phyloP scores from a whole-genome alignment of 495 filamentous ascomycete species.

The Tetracladium marchalianum region DNA sequence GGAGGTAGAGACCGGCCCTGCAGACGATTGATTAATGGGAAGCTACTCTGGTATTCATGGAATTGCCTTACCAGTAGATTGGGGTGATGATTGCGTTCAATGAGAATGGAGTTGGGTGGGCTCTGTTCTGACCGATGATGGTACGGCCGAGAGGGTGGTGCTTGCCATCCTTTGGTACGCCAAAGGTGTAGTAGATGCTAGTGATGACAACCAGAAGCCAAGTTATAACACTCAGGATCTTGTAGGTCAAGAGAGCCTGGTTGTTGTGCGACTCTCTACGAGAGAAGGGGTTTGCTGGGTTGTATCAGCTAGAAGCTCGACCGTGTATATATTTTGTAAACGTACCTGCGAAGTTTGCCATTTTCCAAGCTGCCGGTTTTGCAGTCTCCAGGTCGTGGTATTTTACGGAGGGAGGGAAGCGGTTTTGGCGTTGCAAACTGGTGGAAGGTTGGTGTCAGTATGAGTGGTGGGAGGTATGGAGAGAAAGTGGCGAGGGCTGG shows the following conservation, averaged over 20 bases:
- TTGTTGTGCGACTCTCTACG: slow-evolving; percentile 48
- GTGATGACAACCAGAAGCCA: slow-evolving; percentile 62
- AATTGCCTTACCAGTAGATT: slow-evolving; percentile 60
- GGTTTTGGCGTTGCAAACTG: no score
- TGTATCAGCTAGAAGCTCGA: not conserved
- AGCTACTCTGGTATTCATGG: not conserved
- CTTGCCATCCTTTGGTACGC: slow-evolving; percentile 48
- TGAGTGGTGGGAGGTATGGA: no score
- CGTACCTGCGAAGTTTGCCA: slow-evolving; percentile 3
- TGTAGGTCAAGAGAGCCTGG: slow-evolving; percentile 43
- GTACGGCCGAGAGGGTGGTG: slow-evolving; percentile 26
- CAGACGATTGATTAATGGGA: slow-evolving; percentile 2
- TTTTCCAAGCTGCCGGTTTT: not conserved
- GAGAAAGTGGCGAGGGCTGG: no score
- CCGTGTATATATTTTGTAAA: not conserved
- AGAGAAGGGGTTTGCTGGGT: slow-evolving; percentile 55
- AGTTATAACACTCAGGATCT: slow-evolving; percentile 56
- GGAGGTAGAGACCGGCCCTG: slow-evolving; percentile 64
- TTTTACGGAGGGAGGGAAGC: not conserved
- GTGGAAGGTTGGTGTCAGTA: no score
- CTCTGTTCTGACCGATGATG: slow-evolving; percentile 62
- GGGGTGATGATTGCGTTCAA: slow-evolving; percentile 58
- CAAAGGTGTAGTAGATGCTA: slow-evolving; percentile 58
- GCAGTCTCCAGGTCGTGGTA: no score
- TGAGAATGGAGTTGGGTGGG: slow-evolving; percentile 61